These are phyloP conservation scores for Penicillium salamii DNA, from an alignment of 495 filamentous ascomycete species.

Conservation along the genomic window DNA sequence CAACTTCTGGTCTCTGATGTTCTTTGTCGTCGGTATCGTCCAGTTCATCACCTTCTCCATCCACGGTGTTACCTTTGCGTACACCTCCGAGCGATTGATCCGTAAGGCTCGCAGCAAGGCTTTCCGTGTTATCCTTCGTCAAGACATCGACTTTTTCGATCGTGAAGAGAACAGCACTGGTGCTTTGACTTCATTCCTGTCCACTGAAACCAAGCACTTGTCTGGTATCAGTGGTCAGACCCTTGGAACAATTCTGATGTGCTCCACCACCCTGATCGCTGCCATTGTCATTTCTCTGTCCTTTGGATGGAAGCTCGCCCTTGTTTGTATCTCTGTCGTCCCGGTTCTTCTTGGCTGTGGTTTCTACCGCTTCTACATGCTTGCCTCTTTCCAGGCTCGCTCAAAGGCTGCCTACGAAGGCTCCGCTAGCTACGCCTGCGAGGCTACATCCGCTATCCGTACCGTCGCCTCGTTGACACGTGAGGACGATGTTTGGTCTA, in stretches of 20 bases:
- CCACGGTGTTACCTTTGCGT: constrained; percentile 76
- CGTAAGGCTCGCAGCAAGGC: constrained; percentile 74
- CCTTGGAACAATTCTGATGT: constrained; percentile 75
- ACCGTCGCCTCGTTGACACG: constrained; percentile 89
- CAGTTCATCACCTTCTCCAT: constrained; percentile 65
- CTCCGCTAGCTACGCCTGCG: constrained; percentile 82
- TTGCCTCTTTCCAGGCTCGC: constrained; percentile 68
- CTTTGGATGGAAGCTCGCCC: constrained; percentile 86
- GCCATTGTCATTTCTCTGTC: constrained; percentile 63
- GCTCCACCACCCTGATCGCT: constrained; percentile 68
- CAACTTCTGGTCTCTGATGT: constrained; percentile 93
- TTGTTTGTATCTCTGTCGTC: constrained; percentile 76
- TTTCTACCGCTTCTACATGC: constrained; percentile 83
- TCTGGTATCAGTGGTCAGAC: constrained; percentile 78
- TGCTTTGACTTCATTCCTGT: constrained; percentile 79
- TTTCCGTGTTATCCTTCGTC: constrained; percentile 86
- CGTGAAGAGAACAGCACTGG: constrained; percentile 80
- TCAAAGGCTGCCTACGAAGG: constrained; percentile 69
- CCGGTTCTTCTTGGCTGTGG: constrained; percentile 77
- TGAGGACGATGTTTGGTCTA: constrained; percentile 71
- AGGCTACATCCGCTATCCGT: constrained; percentile 85
- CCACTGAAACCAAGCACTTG: constrained; percentile 81
- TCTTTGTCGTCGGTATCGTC: constrained; percentile 83
- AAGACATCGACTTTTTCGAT: constrained; percentile 90
- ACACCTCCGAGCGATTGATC: constrained; percentile 79